phyloP scores from a whole-genome alignment of 768 basidiomycete genomes.

The Pleurotus citrinopileatus region DNA sequence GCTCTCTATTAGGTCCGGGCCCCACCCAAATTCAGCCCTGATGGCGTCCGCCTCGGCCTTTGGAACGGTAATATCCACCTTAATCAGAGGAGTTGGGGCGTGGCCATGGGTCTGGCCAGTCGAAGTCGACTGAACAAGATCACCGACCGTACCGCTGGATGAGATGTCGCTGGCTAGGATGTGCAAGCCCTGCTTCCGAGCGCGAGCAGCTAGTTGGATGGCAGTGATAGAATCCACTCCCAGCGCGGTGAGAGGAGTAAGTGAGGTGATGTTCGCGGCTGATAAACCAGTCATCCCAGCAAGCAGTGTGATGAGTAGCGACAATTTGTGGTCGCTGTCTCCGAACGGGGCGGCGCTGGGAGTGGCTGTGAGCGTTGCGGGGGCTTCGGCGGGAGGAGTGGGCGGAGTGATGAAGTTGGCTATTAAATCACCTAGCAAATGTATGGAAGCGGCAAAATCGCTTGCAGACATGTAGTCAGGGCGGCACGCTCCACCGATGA shows the following conservation, averaged over 20 bases:
- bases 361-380: constrained; percentile 10
- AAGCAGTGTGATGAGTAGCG: constrained; percentile 14
- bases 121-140: constrained; percentile 15
- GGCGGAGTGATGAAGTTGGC: constrained; percentile 16
- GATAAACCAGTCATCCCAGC: constrained; percentile 25
- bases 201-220: constrained; percentile 39
- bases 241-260: constrained; percentile 35
- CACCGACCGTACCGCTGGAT: constrained; percentile 33
- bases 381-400: constrained; percentile 13
- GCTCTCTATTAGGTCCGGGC: constrained; percentile 17
- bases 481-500: constrained; percentile 32
- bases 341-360: constrained; percentile 7
- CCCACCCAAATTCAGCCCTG: constrained; percentile 16
- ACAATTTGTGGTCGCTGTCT: not conserved
- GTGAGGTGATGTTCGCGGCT: constrained; percentile 23
- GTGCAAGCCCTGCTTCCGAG: constrained; percentile 32
- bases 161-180: constrained; percentile 37
- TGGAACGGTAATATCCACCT: constrained; percentile 5
- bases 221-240: constrained; percentile 52
- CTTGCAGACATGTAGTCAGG: constrained; percentile 23
- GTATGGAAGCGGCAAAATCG: constrained; percentile 20
- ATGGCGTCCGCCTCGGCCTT: constrained; percentile 19
- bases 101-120: constrained; percentile 15
- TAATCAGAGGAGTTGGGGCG: not conserved
- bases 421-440: constrained; percentile 17